Evolutionary conservation across 1,284 basidiomycete species (phyloP), one percentile per base, ranked within the genome.

Genomic region (Marasmius sp.): DNA sequence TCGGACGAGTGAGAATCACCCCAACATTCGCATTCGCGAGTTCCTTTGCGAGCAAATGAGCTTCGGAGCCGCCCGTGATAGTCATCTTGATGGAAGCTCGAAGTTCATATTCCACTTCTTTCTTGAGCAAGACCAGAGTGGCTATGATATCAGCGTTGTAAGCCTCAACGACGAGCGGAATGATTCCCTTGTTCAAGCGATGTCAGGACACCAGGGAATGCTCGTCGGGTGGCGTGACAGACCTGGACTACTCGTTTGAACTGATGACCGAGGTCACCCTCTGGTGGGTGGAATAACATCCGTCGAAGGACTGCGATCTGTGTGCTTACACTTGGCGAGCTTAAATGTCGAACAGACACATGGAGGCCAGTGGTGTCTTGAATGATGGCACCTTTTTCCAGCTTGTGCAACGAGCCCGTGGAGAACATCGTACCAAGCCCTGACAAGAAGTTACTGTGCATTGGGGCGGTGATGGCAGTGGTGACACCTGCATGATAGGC

Each of bases 41-140:
- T 66, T 95, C 87, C 52, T 85, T 78, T 1, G 94, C 93, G 37
- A 96, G 72, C 6, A 92, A 74, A 71, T 93, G 83, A 0, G 92
- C 86, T 72, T 97, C 94, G 0, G 85, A 74, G 0, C 80, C 94
- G 8, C 93, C 91, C 1, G 85, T 76, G 57, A 91, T 82, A 2
- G 85, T 88, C 69, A 92, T 70, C 61, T 77, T 81, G 20, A 91
- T 74, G 1, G 65, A 61, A 2, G 68, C 69, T 6, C 80, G 71
- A 1, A 72, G 79, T 49, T 69, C 67, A 0, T 67, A 66, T 63
- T 93, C 91, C 16, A 92, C 81, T 66, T 93, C 87, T 64, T 80
- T 79, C 80, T 94, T 94, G 62, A 97, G 79, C 14, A 81, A 73
- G 39, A 97, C 75, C 16, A 97, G 75, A 8, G 90, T 87, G 0